These are phyloP conservation scores for Tulasnella calospora DNA, from an alignment of 768 basidiomycete species.

Conservation along the genomic window DNA sequence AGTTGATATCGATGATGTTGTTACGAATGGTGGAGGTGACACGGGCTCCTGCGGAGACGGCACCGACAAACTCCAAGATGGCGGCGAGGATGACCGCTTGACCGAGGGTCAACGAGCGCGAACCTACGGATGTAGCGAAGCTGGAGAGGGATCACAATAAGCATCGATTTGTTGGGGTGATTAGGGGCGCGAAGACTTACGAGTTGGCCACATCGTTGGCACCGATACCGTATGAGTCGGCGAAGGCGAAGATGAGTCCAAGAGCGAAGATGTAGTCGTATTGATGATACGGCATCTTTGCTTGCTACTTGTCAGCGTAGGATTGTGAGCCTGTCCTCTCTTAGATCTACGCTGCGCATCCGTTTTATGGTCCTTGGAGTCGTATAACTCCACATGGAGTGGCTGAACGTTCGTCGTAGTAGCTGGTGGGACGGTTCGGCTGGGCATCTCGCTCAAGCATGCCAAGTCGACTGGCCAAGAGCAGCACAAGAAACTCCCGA, in stretches of 20 bases:
- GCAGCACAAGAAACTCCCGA: not conserved
- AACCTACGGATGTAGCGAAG: constrained; percentile 40
- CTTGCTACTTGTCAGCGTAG: not conserved
- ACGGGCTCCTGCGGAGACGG: constrained; percentile 40
- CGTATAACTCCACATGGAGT: not conserved
- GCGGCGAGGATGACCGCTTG: constrained; percentile 40
- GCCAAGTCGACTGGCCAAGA: not conserved
- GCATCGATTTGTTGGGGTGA: too few species aligned
- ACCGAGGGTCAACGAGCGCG: constrained; percentile 38
- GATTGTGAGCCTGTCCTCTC: not conserved
- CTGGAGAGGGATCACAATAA: constrained; percentile 10
- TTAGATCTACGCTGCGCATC: not conserved
- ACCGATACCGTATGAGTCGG: constrained; percentile 41
- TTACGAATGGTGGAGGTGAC: constrained; percentile 43
- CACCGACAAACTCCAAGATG: constrained; percentile 39
- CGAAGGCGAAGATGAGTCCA: constrained; percentile 35
- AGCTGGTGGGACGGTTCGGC: not conserved
- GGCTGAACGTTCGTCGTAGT: not conserved
- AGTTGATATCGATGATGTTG: constrained; percentile 37
- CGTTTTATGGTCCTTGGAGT: not conserved
- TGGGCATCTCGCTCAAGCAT: not conserved
- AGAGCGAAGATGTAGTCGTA: constrained; percentile 15
- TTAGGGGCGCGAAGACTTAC: not conserved
- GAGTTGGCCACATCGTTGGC: constrained; percentile 31
- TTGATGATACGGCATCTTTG: constrained; percentile 1